Evolutionary conservation across 768 basidiomycete species (phyloP).

Genomic region (Lentinula aciculospora): DNA sequence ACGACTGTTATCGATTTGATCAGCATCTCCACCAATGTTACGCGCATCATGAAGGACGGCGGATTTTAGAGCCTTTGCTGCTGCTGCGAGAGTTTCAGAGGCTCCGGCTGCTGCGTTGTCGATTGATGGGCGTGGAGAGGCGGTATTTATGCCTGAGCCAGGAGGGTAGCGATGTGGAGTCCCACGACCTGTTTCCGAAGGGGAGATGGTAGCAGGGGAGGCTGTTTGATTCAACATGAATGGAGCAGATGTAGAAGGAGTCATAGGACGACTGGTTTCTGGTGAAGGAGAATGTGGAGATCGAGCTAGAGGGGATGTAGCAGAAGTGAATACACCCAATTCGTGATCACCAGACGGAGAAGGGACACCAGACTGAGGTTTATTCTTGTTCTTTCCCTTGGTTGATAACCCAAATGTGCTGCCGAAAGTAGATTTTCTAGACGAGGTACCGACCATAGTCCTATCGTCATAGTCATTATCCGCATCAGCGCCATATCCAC

Average conservation of each 20-base stretch:
- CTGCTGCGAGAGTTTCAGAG: slow-evolving; percentile 38
- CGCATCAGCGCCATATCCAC: slow-evolving; percentile 19
- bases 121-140: not conserved
- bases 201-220: not conserved
- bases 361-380: slow-evolving; percentile 9
- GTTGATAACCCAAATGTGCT: not conserved
- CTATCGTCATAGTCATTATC: slow-evolving; percentile 22
- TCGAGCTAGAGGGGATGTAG: not conserved
- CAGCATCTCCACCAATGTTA: slow-evolving; percentile 51
- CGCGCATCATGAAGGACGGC: slow-evolving; percentile 74
- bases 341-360: slow-evolving; percentile 9
- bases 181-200: not conserved
- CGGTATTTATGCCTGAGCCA: slow-evolving; percentile 12
- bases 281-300: slow-evolving; percentile 8
- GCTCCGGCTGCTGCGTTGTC: slow-evolving; percentile 18
- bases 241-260: slow-evolving; percentile 8
- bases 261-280: slow-evolving; percentile 7
- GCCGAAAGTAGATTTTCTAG: slow-evolving; percentile 24
- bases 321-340: slow-evolving; percentile 10
- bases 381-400: slow-evolving; percentile 15
- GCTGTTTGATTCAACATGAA: not conserved
- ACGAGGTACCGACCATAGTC: slow-evolving; percentile 9
- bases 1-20: slow-evolving; percentile 33
- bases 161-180: slow-evolving; percentile 10
- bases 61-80: slow-evolving; percentile 62